These are phyloP conservation scores for Magnusiomyces sp. DNA, from an alignment of 1,139 yeast genomes.

Conservation along the genomic window DNA sequence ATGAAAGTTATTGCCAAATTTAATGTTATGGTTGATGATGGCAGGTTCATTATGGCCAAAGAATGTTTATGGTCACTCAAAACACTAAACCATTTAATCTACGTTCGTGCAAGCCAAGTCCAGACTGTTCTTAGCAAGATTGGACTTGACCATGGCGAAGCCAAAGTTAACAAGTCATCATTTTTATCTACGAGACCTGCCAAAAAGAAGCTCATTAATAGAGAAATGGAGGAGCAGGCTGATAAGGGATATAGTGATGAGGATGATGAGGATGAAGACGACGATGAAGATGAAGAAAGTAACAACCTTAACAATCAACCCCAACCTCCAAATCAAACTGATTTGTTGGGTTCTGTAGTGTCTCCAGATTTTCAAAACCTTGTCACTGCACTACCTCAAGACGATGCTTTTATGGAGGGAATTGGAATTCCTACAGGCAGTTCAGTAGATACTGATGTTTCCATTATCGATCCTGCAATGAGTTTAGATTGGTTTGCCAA, in stretches of 20 bases:
- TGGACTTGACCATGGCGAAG: slow-evolving; percentile 53
- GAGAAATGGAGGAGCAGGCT: slow-evolving; percentile 1
- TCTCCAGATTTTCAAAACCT: no score
- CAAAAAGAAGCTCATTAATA: slow-evolving; percentile 16
- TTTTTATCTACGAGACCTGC: slow-evolving; percentile 31
- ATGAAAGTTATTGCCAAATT: slow-evolving; percentile 25
- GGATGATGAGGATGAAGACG: not conserved
- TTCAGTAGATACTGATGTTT: not conserved
- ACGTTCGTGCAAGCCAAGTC: slow-evolving; percentile 41
- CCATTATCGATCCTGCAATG: slow-evolving; percentile 13
- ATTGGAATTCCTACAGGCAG: no score
- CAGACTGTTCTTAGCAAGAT: slow-evolving; percentile 32
- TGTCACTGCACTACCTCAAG: no score
- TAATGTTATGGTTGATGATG: slow-evolving; percentile 35
- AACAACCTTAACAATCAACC: slow-evolving; percentile 3
- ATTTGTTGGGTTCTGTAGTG: no score
- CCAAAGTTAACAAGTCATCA: slow-evolving; percentile 43
- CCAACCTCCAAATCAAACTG: slow-evolving; percentile 3
- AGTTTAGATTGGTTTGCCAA: slow-evolving; percentile 25
- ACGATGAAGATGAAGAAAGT: not conserved
- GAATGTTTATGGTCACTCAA: slow-evolving; percentile 61
- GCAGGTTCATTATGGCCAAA: slow-evolving; percentile 48
- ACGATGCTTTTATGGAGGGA: no score
- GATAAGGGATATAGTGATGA: not conserved
- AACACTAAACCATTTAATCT: slow-evolving; percentile 45